A percentile compares a stretch with the other conserved stretches of the same genome.
These are phyloP conservation scores for Infundibulicybe gibba DNA, from an alignment of 768 basidiomycete species.

Conservation along the genomic window DNA sequence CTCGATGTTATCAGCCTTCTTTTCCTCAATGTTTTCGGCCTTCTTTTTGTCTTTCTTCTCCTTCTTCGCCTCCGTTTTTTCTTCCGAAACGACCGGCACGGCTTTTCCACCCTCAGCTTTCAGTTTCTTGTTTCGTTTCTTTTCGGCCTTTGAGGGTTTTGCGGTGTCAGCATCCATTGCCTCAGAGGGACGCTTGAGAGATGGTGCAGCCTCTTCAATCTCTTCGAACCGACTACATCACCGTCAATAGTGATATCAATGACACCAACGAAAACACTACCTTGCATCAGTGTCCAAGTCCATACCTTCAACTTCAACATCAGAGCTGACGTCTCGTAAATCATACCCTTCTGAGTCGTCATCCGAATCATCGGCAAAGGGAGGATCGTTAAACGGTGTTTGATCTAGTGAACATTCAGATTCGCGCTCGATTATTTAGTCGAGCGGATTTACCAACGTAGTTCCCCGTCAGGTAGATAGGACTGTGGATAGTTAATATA, in stretches of 20 bases:
- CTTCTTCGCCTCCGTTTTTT: slow-evolving; percentile 30
- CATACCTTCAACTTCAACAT: slow-evolving; percentile 71
- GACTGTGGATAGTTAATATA: slow-evolving; percentile 31
- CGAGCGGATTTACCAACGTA: slow-evolving; percentile 59
- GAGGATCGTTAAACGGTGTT: slow-evolving; percentile 40
- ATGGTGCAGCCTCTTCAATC: slow-evolving; percentile 45
- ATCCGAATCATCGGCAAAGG: slow-evolving; percentile 40
- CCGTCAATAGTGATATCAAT: neutral
- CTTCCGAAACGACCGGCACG: slow-evolving; percentile 11
- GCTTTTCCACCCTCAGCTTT: slow-evolving; percentile 17
- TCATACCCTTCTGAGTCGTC: slow-evolving; percentile 61
- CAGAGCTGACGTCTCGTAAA: slow-evolving; percentile 76
- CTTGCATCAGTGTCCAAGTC: slow-evolving; percentile 58
- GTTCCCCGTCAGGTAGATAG: slow-evolving; percentile 80
- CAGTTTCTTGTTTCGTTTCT: slow-evolving; percentile 59
- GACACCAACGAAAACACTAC: slow-evolving; percentile 24
- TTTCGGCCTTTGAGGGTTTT: slow-evolving; percentile 51
- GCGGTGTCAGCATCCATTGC: slow-evolving; percentile 40
- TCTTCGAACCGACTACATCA: slow-evolving; percentile 70
- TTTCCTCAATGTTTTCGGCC: slow-evolving; percentile 14
- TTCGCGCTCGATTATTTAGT: neutral
- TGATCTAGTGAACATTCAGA: slow-evolving; percentile 42
- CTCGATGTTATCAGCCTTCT: too few relatives aligned
- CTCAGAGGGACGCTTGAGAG: slow-evolving; percentile 70
- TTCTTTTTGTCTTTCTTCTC: slow-evolving; percentile 21